A percentile compares a stretch with the other conserved stretches of the same genome.
Evolutionary conservation across 768 basidiomycete species (phyloP).

Genomic region (Leccinellum rugosiceps): DNA sequence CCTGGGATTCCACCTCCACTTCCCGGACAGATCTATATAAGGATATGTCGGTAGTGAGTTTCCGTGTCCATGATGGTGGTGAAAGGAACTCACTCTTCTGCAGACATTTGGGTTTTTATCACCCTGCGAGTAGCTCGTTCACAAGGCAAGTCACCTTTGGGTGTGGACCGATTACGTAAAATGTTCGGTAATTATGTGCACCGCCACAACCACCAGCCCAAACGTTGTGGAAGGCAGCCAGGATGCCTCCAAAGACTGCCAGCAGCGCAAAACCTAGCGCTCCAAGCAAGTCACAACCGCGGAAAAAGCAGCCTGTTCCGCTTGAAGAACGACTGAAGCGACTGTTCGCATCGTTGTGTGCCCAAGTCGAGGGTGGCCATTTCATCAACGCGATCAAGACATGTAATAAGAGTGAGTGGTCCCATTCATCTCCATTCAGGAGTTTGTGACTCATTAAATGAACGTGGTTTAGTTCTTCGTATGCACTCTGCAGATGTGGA

Average conservation of each 20-base stretch:
- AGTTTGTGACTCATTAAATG: conserved; percentile 16
- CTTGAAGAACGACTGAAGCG: conserved; percentile 42
- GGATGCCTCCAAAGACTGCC: conserved; percentile 22
- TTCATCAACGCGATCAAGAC: conserved; percentile 85
- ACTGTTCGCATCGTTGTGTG: conserved; percentile 74
- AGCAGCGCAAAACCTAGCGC: conserved; percentile 5
- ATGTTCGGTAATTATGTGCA: conserved; percentile 21
- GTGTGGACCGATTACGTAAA: conserved; percentile 19
- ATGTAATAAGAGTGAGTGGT: conserved; percentile 79
- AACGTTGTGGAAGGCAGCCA: background rate
- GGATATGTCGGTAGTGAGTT: background rate
- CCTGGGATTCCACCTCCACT: conserved; percentile 29
- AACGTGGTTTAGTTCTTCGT: conserved; percentile 54
- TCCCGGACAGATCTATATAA: conserved; percentile 28
- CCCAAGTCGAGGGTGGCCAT: conserved; percentile 89
- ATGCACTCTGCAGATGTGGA: conserved; percentile 66
- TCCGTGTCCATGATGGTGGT: conserved; percentile 1
- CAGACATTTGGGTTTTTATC: conserved; percentile 42
- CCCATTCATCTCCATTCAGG: conserved; percentile 18
- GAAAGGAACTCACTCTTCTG: conserved; percentile 45
- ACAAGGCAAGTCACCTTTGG: no score
- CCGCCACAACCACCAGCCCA: conserved; percentile 3
- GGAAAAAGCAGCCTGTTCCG: conserved; percentile 21
- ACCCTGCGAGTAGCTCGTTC: background rate
- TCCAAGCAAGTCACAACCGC: conserved; percentile 7